Evolutionary conservation across 805 yeast species (phyloP).

Genomic region (Hanseniaspora lindneri): DNA sequence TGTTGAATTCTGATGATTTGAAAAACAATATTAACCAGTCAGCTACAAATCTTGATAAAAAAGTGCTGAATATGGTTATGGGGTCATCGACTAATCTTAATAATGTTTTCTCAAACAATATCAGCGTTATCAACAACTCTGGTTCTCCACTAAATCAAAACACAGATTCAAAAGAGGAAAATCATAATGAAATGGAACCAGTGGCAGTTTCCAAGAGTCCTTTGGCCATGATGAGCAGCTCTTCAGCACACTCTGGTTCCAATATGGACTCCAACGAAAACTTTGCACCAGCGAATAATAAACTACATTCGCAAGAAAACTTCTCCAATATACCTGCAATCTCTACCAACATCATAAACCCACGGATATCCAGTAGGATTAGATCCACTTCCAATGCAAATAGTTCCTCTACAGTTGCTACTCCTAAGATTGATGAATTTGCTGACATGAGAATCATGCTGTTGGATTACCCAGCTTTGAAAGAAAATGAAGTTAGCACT

Average conservation of each 20-base stretch:
- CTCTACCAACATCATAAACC: slow-evolving; percentile 12
- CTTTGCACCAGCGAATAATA: background rate
- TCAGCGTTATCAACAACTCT: too few relatives aligned
- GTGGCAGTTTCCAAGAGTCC: background rate
- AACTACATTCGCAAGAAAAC: slow-evolving; percentile 5
- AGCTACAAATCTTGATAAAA: background rate
- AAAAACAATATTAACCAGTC: background rate
- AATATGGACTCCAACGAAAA: background rate
- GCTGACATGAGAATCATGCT: slow-evolving; percentile 14
- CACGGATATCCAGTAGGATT: slow-evolving; percentile 3
- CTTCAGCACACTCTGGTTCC: background rate
- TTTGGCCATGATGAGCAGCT: background rate
- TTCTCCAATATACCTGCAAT: slow-evolving; percentile 4
- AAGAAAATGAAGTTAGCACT: slow-evolving; percentile 2
- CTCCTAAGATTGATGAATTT: slow-evolving; percentile 16
- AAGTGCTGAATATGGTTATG: too few relatives aligned
- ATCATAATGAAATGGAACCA: background rate
- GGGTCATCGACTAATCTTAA: too few relatives aligned
- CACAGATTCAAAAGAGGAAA: too few relatives aligned
- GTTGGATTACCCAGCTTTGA: slow-evolving; percentile 13
- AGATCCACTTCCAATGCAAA: slow-evolving; percentile 12
- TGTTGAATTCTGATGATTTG: slow-evolving; percentile 2
- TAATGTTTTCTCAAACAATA: too few relatives aligned
- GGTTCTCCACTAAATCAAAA: too few relatives aligned
- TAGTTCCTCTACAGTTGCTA: slow-evolving; percentile 1